phyloP scores from a whole-genome alignment of 2,329 filamentous ascomycete species.

The Stachybotrys echinatus region DNA sequence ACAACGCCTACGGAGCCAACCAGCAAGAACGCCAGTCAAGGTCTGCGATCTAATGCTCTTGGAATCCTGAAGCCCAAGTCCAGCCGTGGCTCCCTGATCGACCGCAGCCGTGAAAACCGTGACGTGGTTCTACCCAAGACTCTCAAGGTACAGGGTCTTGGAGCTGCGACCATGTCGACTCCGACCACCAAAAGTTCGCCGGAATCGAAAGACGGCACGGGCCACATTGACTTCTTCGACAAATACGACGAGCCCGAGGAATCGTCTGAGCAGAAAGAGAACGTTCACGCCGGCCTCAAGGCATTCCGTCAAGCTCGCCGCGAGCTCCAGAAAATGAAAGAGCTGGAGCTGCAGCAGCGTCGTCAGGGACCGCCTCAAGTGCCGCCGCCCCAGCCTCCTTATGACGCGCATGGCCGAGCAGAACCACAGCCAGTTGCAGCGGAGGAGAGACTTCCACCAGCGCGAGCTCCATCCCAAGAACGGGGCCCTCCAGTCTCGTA shows the following conservation, averaged over 20 bases:
- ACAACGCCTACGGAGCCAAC: slow-evolving; percentile 36
- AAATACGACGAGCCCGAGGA: slow-evolving; percentile 15
- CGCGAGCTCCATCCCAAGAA: slow-evolving; percentile 36
- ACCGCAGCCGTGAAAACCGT: slow-evolving; percentile 32
- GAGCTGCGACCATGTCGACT: slow-evolving; percentile 33
- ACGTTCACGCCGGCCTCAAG: slow-evolving; percentile 44
- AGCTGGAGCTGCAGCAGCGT: slow-evolving; percentile 41
- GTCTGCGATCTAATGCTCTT: slow-evolving; percentile 49
- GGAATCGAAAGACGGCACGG: slow-evolving; percentile 9
- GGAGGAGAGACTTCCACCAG: not conserved
- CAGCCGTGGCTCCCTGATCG: slow-evolving; percentile 60
- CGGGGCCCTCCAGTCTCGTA: slow-evolving; percentile 39
- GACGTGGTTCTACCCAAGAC: slow-evolving; percentile 45
- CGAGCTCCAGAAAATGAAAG: slow-evolving; percentile 51
- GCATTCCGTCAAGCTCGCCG: slow-evolving; percentile 54
- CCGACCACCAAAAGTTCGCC: slow-evolving; percentile 30
- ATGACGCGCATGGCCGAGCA: slow-evolving; percentile 2
- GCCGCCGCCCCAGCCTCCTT: slow-evolving; percentile 2
- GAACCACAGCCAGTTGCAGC: slow-evolving; percentile 18
- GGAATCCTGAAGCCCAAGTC: slow-evolving; percentile 62
- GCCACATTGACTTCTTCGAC: slow-evolving; percentile 1
- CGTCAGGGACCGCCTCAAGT: slow-evolving; percentile 24
- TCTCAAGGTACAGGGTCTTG: slow-evolving; percentile 57
- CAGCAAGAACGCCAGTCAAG: slow-evolving; percentile 17
- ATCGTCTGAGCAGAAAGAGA: slow-evolving; percentile 31